These are phyloP conservation scores for Fusarium sp. DNA, from an alignment of 2,329 filamentous ascomycete species.

Conservation along the genomic window DNA sequence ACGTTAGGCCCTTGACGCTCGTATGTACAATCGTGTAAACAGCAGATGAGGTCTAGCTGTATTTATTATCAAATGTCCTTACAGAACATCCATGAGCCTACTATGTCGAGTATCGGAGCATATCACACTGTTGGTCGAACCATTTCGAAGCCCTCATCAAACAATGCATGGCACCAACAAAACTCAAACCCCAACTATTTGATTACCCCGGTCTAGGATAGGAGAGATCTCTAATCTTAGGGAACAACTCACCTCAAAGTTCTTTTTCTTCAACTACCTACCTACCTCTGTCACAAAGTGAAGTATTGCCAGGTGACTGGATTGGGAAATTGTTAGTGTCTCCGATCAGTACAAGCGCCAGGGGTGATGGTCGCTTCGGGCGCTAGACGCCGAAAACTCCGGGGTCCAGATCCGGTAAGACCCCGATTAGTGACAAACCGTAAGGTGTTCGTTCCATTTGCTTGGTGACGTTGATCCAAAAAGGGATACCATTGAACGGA, in stretches of 20 bases:
- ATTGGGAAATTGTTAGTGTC: slow-evolving; percentile 41
- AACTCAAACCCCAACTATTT: slow-evolving; percentile 28
- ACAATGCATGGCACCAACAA: slow-evolving; percentile 37
- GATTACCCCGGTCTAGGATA: slow-evolving; percentile 8
- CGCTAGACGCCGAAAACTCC: slow-evolving; percentile 38
- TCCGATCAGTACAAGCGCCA: slow-evolving; percentile 38
- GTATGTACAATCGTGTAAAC: not conserved
- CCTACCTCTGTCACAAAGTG: not conserved
- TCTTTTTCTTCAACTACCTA: not conserved
- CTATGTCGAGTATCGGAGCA: slow-evolving; percentile 40
- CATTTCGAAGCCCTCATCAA: slow-evolving; percentile 33
- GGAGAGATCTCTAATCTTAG: slow-evolving; percentile 11
- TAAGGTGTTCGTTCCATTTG: slow-evolving; percentile 36
- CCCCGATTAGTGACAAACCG: not conserved
- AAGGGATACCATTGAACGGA: slow-evolving; percentile 26
- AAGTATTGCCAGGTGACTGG: slow-evolving; percentile 1
- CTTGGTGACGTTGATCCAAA: slow-evolving; percentile 37
- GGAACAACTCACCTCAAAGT: slow-evolving; percentile 11
- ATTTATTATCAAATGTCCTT: not conserved
- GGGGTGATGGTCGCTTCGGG: slow-evolving; percentile 31
- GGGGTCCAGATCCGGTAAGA: slow-evolving; percentile 19
- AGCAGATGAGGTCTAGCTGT: not conserved
- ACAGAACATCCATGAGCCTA: slow-evolving; percentile 9
- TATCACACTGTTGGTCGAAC: slow-evolving; percentile 38
- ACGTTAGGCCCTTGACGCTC: not conserved